phyloP scores from a whole-genome alignment of 2,329 filamentous ascomycete species.

The Diaporthe capsici region DNA sequence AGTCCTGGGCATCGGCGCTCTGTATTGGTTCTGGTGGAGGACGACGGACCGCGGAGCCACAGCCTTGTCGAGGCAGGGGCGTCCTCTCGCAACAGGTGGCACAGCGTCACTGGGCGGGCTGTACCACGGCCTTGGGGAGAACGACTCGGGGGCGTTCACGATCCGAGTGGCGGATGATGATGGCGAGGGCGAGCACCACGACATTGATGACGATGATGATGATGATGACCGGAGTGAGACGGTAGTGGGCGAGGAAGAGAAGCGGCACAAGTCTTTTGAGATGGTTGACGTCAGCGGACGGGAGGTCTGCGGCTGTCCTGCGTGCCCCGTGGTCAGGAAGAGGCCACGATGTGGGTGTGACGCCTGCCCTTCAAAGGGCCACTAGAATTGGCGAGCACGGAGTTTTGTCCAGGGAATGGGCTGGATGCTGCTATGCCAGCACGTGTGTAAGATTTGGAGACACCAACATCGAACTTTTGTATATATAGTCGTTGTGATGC shows the following conservation, averaged over 20 bases:
- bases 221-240: slow-evolving; percentile 18
- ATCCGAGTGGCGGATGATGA: background rate
- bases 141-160: background rate
- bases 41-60: slow-evolving; percentile 28
- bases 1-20: slow-evolving; percentile 51
- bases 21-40: slow-evolving; percentile 55
- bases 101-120: background rate
- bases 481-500: slow-evolving; percentile 10
- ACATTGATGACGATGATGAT: background rate
- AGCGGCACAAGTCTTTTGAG: slow-evolving; percentile 27
- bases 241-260: slow-evolving; percentile 24
- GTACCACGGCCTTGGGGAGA: background rate
- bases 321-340: slow-evolving; percentile 28
- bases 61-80: background rate
- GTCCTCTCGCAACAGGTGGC: background rate
- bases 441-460: slow-evolving; percentile 11
- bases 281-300: slow-evolving; percentile 9
- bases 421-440: background rate
- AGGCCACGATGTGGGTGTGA: slow-evolving; percentile 35
- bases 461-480: background rate
- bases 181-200: background rate
- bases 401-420: background rate
- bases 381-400: background rate
- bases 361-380: slow-evolving; percentile 25
- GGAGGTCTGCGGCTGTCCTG: slow-evolving; percentile 31